Conservation (phyloP, 768 basidiomycete genomes). For the Mycena indigotica region DNA sequence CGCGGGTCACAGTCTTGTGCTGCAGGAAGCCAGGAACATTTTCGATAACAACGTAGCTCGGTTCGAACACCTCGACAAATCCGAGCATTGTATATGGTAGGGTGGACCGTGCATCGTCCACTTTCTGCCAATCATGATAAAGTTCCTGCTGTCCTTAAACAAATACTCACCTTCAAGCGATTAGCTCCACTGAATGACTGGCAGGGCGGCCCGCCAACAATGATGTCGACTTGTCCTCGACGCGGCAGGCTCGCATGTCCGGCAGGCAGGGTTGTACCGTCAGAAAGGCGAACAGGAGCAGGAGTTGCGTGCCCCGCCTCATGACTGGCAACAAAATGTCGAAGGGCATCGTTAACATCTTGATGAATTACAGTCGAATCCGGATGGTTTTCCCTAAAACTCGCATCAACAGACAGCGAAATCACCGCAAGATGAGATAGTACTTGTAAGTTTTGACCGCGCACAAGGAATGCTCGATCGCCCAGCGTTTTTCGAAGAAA, state of each 20-base stretch:
- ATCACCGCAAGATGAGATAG: background rate
- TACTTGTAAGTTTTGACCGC: conserved; percentile 50
- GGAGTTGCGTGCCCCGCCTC: no score
- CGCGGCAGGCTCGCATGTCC: conserved; percentile 1
- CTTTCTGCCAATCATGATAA: conserved; percentile 34
- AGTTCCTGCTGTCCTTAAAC: background rate
- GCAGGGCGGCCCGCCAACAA: conserved; percentile 12
- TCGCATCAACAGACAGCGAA: background rate
- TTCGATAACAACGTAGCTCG: conserved; percentile 48
- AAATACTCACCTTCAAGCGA: background rate
- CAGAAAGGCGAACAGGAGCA: background rate
- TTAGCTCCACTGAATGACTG: conserved; percentile 17
- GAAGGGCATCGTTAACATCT: conserved; percentile 5
- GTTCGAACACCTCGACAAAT: conserved; percentile 51
- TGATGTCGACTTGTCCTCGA: conserved; percentile 1
- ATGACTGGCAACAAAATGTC: background rate
- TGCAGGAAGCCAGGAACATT: conserved; percentile 50
- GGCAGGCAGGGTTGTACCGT: conserved; percentile 8
- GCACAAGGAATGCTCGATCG: conserved; percentile 46
- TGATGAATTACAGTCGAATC: background rate
- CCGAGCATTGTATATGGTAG: conserved; percentile 51
- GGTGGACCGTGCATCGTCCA: conserved; percentile 47
- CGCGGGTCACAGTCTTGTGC: conserved; percentile 31
- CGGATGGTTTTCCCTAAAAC: conserved; percentile 12
- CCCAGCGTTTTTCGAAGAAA: conserved; percentile 49